These are phyloP conservation scores for Calonectria pseudoturangicola DNA, from an alignment of 2,329 filamentous ascomycete species.

Conservation along the genomic window DNA sequence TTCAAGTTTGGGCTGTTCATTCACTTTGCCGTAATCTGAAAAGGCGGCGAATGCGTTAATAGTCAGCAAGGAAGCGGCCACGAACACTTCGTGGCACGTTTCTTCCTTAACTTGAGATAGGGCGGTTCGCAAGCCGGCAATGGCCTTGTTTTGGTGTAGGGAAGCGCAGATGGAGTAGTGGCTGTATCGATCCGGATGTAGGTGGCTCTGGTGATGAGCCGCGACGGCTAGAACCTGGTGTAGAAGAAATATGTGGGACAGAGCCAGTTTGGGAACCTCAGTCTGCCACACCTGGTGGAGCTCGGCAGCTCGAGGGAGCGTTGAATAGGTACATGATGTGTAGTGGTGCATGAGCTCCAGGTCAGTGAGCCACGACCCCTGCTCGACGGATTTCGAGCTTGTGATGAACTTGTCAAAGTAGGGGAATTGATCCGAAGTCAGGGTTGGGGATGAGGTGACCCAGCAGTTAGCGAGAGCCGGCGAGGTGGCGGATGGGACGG, in stretches of 20 bases:
- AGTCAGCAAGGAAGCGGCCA: slow-evolving; percentile 56
- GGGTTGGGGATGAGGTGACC: slow-evolving; percentile 33
- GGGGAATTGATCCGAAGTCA: slow-evolving; percentile 43
- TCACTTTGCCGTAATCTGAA: slow-evolving; percentile 40
- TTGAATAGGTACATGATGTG: slow-evolving; percentile 55
- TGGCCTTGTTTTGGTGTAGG: slow-evolving; percentile 58
- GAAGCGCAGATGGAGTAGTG: slow-evolving; percentile 55
- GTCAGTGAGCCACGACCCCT: slow-evolving; percentile 57
- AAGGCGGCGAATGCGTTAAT: slow-evolving; percentile 58
- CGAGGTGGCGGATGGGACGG: not conserved
- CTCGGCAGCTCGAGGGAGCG: slow-evolving; percentile 56
- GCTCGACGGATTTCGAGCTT: slow-evolving; percentile 39
- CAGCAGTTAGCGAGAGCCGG: slow-evolving; percentile 12
- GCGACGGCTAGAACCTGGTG: slow-evolving; percentile 58
- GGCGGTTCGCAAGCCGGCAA: slow-evolving; percentile 54
- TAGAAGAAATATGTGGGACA: slow-evolving; percentile 55
- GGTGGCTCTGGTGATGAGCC: slow-evolving; percentile 55
- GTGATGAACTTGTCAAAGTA: slow-evolving; percentile 53
- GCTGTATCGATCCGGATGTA: slow-evolving; percentile 51
- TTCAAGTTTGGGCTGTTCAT: slow-evolving; percentile 51
- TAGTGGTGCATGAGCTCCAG: slow-evolving; percentile 62
- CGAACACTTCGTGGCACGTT: slow-evolving; percentile 59
- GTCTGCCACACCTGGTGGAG: slow-evolving; percentile 57
- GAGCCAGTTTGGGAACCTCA: slow-evolving; percentile 52
- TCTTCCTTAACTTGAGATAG: slow-evolving; percentile 53